Evolutionary conservation across 164 flowering plant species (phyloP), one percentile per base, ranked within the genome.

Genomic region (Macadamia tetraphylla): DNA sequence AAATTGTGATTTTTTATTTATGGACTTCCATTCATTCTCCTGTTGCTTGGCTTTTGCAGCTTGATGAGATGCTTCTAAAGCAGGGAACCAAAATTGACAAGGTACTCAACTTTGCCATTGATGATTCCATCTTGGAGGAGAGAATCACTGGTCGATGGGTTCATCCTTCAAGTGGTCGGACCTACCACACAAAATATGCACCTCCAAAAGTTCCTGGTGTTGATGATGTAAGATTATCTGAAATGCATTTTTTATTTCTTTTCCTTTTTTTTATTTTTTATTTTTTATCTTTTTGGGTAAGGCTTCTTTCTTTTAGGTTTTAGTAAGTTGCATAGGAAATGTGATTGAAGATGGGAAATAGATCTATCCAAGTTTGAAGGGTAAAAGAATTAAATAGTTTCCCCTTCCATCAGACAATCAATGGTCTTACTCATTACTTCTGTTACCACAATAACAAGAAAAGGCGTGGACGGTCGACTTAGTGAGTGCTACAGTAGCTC

Each of bases 61-160:
- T 94, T 69, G 99, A 94, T 81, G 97, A 89, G 76, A 90, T 94
- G 99, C 97, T 94, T 75, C 83, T 76, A 60, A 88, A 84, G 69
- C 82, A 81, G 76, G 99, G 99, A 58, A 75, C 68, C 49, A 92
- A 86, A 82, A 73, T 94, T 83, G 99, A 94, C 74, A 94, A 90
- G 79, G 98, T 94, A 67, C 94, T 94, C 29, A 84, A 94, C 77
- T 94, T 94, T 85, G 89, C 91, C 1, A 84, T 94, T 81, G 98
- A 92, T 81, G 99, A 94, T 83, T 74, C 92, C 53, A 83, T 94
- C 61, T 83, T 94, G 83, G 99, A 92, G 80, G 99, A 92, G 84
- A 88, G 98, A 76, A 90, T 92, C 62, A 90, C 96, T 72, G 98
- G 97, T 23, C 94, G 98, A 43, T 89, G 94, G 96, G 84, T 94